Conservation (phyloP, 345 rosid genomes). For the Lenwebbia sp. region DNA sequence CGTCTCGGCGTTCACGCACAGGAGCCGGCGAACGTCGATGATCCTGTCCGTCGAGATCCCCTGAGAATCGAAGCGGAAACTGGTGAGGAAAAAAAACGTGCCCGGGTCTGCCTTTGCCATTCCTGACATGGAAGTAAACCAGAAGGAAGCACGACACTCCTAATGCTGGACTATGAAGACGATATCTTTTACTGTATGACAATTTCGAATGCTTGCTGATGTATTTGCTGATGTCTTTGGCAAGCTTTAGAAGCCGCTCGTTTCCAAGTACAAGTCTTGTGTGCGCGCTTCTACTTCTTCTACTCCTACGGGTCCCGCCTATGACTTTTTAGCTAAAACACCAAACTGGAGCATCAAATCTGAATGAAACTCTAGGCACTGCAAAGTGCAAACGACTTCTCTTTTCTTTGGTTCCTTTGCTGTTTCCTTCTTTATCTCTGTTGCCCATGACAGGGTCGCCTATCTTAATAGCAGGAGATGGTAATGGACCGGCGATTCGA, state of each 20-base stretch:
- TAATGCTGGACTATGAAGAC: neutral
- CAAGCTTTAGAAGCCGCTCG: neutral
- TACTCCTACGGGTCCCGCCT: neutral
- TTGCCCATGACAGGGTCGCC: neutral
- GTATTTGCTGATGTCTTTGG: neutral
- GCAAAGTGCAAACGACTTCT: neutral
- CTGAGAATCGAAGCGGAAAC: slow-evolving; percentile 23
- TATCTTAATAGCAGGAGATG: neutral
- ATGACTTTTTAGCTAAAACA: neutral
- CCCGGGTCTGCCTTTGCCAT: neutral
- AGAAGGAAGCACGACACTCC: neutral
- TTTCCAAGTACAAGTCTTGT: neutral
- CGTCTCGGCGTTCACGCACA: slow-evolving; percentile 60
- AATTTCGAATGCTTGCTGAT: neutral
- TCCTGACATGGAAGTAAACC: neutral
- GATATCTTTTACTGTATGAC: neutral
- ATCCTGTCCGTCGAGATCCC: slow-evolving; percentile 98
- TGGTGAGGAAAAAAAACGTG: neutral
- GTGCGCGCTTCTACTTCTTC: neutral
- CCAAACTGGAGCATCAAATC: neutral
- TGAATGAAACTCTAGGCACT: neutral
- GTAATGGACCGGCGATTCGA: neutral
- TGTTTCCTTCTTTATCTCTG: neutral
- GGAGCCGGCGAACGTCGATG: slow-evolving; percentile 75
- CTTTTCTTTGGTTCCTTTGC: neutral